Conservation (phyloP, 1,284 basidiomycete species). For the Cutaneotrichosporon dermatis region DNA sequence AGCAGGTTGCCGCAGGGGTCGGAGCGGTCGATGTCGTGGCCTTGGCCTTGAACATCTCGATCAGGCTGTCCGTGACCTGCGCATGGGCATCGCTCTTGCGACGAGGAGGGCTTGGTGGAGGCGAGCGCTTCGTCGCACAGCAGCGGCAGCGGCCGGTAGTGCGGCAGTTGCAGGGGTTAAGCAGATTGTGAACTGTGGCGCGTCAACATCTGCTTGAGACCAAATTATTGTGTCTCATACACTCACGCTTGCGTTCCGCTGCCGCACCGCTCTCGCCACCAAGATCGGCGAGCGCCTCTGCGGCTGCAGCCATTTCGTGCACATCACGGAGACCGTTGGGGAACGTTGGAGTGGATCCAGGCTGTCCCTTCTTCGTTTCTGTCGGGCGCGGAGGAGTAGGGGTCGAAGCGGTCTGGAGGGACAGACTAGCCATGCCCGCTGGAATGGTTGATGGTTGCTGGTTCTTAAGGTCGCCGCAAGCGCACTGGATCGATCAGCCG, state of each 20-base stretch:
- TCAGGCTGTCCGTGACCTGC: constrained; percentile 25
- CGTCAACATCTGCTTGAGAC: constrained; percentile 1
- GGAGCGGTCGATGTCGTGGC: constrained; percentile 17
- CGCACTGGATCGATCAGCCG: constrained; percentile 31
- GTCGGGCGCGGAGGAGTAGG: background rate
- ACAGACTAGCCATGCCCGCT: background rate
- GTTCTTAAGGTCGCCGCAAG: constrained; percentile 34
- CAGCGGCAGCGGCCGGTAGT: constrained; percentile 54
- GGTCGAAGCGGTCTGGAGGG: constrained; percentile 37
- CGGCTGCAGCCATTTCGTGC: constrained; percentile 46
- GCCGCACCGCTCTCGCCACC: constrained; percentile 24
- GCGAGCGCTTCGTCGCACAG: constrained; percentile 50
- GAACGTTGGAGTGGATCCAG: constrained; percentile 42
- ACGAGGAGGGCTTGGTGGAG: constrained; percentile 3
- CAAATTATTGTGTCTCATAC: constrained; percentile 49
- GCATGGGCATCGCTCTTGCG: constrained; percentile 4
- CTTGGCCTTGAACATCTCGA: constrained; percentile 35
- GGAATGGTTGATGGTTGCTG: constrained; percentile 13
- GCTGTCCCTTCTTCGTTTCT: constrained; percentile 41
- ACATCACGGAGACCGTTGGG: constrained; percentile 49
- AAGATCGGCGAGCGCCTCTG: constrained; percentile 39
- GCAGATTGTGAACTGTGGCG: constrained; percentile 31
- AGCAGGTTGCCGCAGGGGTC: background rate
- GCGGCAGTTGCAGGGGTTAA: constrained; percentile 51
- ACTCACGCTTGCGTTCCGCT: constrained; percentile 33